A percentile compares a stretch with the other conserved stretches of the same genome.
Conservation (phyloP, 768 basidiomycete species). For the Hebeloma cylindrosporum region DNA sequence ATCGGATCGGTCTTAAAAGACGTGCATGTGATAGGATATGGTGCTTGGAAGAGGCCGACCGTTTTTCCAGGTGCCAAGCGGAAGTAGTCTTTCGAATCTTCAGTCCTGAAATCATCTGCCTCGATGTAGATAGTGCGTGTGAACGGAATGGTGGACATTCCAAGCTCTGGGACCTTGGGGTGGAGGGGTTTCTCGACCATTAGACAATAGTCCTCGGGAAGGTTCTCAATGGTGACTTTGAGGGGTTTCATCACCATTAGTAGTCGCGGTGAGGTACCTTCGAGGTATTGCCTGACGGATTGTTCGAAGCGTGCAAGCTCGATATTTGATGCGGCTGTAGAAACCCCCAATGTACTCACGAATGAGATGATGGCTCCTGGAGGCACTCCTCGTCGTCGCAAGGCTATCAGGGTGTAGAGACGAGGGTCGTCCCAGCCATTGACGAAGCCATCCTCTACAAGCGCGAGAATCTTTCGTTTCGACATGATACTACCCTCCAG, state of each 20-base stretch:
- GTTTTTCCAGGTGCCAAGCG: conserved; percentile 97
- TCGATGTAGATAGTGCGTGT: conserved; percentile 92
- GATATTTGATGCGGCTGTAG: conserved; percentile 79
- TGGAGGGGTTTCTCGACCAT: conserved; percentile 91
- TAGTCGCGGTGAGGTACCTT: conserved; percentile 82
- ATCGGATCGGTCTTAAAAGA: conserved; percentile 76
- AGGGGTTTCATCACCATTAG: conserved; percentile 90
- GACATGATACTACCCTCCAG: conserved; percentile 95
- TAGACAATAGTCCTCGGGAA: conserved; percentile 80
- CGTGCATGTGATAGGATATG: conserved; percentile 90
- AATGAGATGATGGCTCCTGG: conserved; percentile 94
- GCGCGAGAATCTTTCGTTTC: conserved; percentile 89
- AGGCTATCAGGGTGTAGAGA: conserved; percentile 93
- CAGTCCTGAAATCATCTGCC: conserved; percentile 85
- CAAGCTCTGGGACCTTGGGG: conserved; percentile 89
- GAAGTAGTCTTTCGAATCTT: conserved; percentile 95
- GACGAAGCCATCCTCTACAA: conserved; percentile 85
- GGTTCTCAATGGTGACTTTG: conserved; percentile 88
- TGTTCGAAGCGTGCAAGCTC: conserved; percentile 91
- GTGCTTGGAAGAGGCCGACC: conserved; percentile 93
- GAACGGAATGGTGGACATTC: conserved; percentile 79
- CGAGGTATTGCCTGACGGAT: conserved; percentile 83
- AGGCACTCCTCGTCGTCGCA: conserved; percentile 94
- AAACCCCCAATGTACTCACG: conserved; percentile 92
- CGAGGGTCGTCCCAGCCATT: conserved; percentile 97